Base-by-base conservation (phyloP, 2,329 filamentous ascomycete genomes). In the Ophiosphaerella korrae region DNA sequence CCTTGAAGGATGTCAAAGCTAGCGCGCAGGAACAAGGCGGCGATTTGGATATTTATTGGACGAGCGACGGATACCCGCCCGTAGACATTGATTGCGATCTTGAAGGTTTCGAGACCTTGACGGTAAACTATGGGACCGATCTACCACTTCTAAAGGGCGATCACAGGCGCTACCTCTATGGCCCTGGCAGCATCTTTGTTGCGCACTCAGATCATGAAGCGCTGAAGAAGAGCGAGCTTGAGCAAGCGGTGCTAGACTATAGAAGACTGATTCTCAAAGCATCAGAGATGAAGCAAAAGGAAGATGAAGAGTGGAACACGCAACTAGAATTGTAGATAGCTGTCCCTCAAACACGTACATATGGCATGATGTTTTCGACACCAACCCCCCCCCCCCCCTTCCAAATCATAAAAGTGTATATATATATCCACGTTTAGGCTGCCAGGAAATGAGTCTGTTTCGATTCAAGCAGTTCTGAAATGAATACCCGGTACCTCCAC, bases 101-200 rank as follows among this genome's bases (percentile, higher is more conserved):
- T 5, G 82, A 89, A n/a, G 92, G 89, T 0, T 97, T 97, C 56
- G 86, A 94, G n/a, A 87, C 83, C 0, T 85, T 88, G 42, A 87
- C 89, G 0, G 90, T 92, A 39, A 97, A 96, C 71, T 97, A 97
- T 67, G 93, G 92, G 9, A 97, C 94, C 1, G 93, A 97, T 73
- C 87, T 97, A 18, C 89, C 92, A 1, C 87, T 91, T 63, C 74
- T 96, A 38, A 75, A 84, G 29, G 85, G 90, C 9, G 80, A 86
- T 45, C 85, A 90, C 58, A 86, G 82, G 73, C 76, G 79, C 50
- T 87, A 85, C 71, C 67, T 86, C n/a, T 86, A 85, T 62, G 83
- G 83, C 0, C 83, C 83, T 1, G 83, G 83, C 1, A 88, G 79
- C 53, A 97, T 97, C 54, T 79, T 94, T 33, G 90, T 96, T 24